phyloP scores from a whole-genome alignment of 371 early-diverging fungal genomes.

The Mucor mucedo region DNA sequence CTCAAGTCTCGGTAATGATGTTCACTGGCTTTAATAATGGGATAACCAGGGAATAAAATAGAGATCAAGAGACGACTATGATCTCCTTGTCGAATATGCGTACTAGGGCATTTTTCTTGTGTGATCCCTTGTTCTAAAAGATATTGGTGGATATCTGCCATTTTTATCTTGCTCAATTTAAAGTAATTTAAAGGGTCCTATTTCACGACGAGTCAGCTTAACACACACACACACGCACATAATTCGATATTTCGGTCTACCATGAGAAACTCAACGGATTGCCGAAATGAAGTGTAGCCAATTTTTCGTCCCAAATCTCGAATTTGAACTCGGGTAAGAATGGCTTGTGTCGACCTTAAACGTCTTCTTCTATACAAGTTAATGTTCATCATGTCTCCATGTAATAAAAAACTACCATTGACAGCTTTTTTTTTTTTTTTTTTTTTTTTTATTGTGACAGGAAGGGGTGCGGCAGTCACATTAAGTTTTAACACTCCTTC shows the following conservation, averaged over 20 bases:
- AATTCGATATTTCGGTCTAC: conserved; percentile 4
- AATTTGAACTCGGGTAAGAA: conserved; percentile 35
- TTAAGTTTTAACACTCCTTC: no score
- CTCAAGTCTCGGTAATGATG: conserved; percentile 22
- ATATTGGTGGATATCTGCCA: conserved; percentile 30
- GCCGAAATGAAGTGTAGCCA: conserved; percentile 26
- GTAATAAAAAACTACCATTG: no score
- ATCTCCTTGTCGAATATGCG: conserved; percentile 22
- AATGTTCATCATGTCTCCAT: conserved; percentile 14
- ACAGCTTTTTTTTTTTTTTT: no score
- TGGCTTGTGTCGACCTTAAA: conserved; percentile 30
- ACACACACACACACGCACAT: no score
- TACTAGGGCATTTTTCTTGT: conserved; percentile 21
- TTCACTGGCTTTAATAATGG: conserved; percentile 36
- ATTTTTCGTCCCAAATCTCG: conserved; percentile 32
- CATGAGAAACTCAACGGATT: conserved; percentile 38
- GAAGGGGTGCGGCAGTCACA: no score
- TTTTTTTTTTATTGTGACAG: no score
- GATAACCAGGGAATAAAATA: conserved; percentile 41
- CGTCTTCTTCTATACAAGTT: conserved; percentile 23
- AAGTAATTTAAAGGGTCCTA: conserved; percentile 36
- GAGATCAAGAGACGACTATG: conserved; percentile 34
- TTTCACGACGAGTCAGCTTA: not conserved
- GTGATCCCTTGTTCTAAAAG: conserved; percentile 28
- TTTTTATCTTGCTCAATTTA: conserved; percentile 27